Base-by-base conservation (phyloP, 805 yeast species). In the Komagataella populi region DNA sequence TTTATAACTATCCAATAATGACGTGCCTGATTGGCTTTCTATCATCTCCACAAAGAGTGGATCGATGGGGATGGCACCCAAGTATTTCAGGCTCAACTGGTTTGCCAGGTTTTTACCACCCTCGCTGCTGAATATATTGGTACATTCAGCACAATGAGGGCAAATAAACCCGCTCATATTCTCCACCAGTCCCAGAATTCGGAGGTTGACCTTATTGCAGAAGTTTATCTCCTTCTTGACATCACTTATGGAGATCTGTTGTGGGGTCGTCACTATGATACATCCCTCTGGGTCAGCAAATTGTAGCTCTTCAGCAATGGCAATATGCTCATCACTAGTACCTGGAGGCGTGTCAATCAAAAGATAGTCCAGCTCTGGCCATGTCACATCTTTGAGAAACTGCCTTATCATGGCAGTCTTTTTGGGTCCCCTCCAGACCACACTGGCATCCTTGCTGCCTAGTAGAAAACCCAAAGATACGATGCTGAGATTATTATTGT, bases 331-430 rank as follows among this genome's bases (percentile, higher is more conserved):
- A 66, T 93, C 99, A 0, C 96, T 85, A 0, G 99, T 93, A 0
- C 99, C 99, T 0, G 99, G 99, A 1, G 99, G 99, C 0, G 99
- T 93, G 63, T 93, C 99, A 5, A 93, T 89, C 36, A 93, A 68
- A 52, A 91, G 67, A 62, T 86, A 91, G 59, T 83, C 80, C 52
- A 87, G 80, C 23, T 76, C 70, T 0, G 88, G 96, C 99, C 99
- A 93, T 24, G 78, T 78, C 1, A 91, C 96, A 63, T 93, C 98
- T 54, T 80, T 78, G 46, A 95, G 71, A 62, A 93, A 91, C 68
- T 93, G 99, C 55, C 90, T 77, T 44, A 93, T 86, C 98, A 93
- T 93, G 12, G 97, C 96, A 0, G 97, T 90, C 63, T 95, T 93
- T 67, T 91, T 89, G 2, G 99, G 99, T 0, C 99, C 99, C 61